phyloP scores from a whole-genome alignment of 768 basidiomycete genomes.

The Hericium coralloides region DNA sequence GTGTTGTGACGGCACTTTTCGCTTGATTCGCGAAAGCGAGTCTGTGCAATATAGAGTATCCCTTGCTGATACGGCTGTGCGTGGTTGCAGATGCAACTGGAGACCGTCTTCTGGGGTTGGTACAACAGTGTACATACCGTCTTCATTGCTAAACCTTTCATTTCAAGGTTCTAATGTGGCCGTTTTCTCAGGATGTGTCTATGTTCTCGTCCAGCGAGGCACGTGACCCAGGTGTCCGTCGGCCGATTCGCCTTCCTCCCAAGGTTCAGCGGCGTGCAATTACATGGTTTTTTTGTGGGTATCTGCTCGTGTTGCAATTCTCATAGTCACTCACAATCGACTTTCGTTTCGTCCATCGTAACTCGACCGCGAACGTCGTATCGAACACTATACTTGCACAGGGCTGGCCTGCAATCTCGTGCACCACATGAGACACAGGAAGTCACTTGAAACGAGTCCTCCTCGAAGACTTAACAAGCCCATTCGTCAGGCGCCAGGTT shows the following conservation, averaged over 20 bases:
- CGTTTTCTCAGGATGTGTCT: not conserved
- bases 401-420: not conserved
- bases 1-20: too few species aligned
- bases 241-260: too few species aligned
- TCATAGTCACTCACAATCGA: not conserved
- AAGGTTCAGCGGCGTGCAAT: too few species aligned
- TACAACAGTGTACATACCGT: not conserved
- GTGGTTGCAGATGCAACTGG: too few species aligned
- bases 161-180: not conserved
- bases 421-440: not conserved
- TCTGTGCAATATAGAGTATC: not conserved
- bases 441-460: not conserved
- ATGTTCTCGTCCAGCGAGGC: not conserved
- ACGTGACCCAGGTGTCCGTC: too few species aligned
- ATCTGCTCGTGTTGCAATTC: too few species aligned
- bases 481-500: not conserved
- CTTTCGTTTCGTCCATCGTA: too few species aligned
- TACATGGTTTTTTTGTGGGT: too few species aligned
- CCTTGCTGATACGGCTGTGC: too few species aligned
- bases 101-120: not conserved
- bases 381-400: not conserved
- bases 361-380: not conserved
- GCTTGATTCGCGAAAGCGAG: too few species aligned
- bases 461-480: not conserved
- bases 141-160: not conserved